Evolutionary conservation across 225 moss, liverwort and hornwort genomes (phyloP), one percentile per base, ranked within the genome.

Genomic region (Takakia lepidozioides): DNA sequence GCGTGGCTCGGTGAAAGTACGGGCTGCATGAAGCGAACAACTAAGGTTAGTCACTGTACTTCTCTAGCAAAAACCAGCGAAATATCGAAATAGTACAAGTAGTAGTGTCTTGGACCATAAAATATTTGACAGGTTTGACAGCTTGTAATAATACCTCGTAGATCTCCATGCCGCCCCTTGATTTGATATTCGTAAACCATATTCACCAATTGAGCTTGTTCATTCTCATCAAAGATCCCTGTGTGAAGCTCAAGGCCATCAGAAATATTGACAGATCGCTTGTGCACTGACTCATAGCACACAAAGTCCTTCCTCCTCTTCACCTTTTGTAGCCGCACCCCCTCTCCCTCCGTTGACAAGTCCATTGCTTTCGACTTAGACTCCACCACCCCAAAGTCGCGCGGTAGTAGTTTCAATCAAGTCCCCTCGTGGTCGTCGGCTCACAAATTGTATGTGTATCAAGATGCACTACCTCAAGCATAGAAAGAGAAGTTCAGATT

Each of bases 231-330:
- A 22, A 87, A 82, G 13, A 87, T 60, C 19, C 72, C 70, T 0
- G 56, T 61, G 32, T 92, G 80, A 4, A 87, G 82, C 52, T 92
- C 92, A 45, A 92, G 59, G 8, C 92, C 87, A 26, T 64, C 56
- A 0, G 64, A 71, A 9, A 85, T 58, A 25, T 92, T 80, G 15
- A 73, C 55, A 8, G 39, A 7, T 57, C 27, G 70, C 25, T 82
- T 84, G n/a, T 65, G 51, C 18, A 85, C 26, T 9, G 72, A 54
- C 34, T 92, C 92, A 52, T 71, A 47, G 40, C 82, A 82, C 9
- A 69, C 53, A 30, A 70, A 80, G 9, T 92, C 70, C 40, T 84
- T 92, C 11, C 80, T 74, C 6, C 87, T 55, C 9, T 38, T 25
- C 8, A 73, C 42, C n/a, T 35, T 26, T 11, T 25, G 32, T 48